Percentiles rank a stretch among this genome's conserved stretches.
Evolutionary conservation across 441 rosid species (phyloP).

Genomic region (Brassica balearica): DNA sequence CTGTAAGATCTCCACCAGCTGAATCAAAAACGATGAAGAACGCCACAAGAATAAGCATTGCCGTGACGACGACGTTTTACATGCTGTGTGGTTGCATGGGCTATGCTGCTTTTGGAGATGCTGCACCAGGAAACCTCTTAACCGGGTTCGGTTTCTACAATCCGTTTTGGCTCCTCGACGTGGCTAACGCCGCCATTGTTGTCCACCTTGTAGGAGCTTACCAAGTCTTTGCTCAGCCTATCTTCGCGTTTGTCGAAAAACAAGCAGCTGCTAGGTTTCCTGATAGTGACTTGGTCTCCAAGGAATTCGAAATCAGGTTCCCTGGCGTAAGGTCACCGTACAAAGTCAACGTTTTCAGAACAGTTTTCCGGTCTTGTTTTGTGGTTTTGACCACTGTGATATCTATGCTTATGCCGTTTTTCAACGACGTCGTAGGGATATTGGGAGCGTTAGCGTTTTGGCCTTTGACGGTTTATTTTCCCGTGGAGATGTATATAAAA

Average conservation of each 20-base stretch:
- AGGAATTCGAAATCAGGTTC: constrained; percentile 47
- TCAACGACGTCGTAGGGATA: constrained; percentile 55
- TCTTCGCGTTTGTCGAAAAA: constrained; percentile 55
- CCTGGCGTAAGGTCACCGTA: constrained; percentile 32
- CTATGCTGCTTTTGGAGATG: constrained; percentile 62
- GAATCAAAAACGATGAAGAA: constrained; percentile 58
- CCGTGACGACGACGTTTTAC: constrained; percentile 59
- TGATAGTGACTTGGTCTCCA: constrained; percentile 46
- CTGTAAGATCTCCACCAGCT: constrained; percentile 56
- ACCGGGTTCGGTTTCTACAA: constrained; percentile 63
- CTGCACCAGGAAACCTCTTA: constrained; percentile 59
- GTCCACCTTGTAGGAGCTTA: constrained; percentile 64
- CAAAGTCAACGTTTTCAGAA: constrained; percentile 48
- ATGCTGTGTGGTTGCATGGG: constrained; percentile 70
- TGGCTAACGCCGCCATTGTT: constrained; percentile 57
- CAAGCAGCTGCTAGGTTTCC: constrained; percentile 44
- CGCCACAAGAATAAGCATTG: constrained; percentile 51
- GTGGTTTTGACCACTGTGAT: constrained; percentile 53
- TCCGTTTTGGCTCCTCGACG: constrained; percentile 62
- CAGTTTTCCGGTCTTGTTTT: constrained; percentile 47
- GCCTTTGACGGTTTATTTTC: constrained; percentile 62
- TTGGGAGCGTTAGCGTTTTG: constrained; percentile 62
- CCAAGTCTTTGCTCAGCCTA: constrained; percentile 60
- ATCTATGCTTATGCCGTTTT: constrained; percentile 59
- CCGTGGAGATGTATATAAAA: constrained; percentile 57